Evolutionary conservation across 306 rosid genomes (phyloP), one percentile per base, ranked within the genome.

Genomic region (Vigna reflexopilosa): DNA sequence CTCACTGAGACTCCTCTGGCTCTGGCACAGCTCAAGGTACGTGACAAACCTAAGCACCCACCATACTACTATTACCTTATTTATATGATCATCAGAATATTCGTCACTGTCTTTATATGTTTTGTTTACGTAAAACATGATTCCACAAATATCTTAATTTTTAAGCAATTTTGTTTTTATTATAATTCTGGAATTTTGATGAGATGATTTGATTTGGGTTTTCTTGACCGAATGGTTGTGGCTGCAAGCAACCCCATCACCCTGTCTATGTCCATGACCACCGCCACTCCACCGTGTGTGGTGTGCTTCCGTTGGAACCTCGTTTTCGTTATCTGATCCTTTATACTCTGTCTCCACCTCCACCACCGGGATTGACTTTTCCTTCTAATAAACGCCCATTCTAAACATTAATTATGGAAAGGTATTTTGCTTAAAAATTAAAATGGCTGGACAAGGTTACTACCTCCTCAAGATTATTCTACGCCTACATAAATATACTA

Each of bases 1-100:
- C 90, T 95, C 75, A 91, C 96, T 1, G 99, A 93, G 78, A 90
- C 98, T 51, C 99, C 99, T 69, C 84, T 89, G 6, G 99, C 99
- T 78, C 70, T 89, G 57, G 95, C 93, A 73, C 97, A 95, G 55
- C 93, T 95, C 67, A 88, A 91, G 99, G 99, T 95, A 68, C 63
- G 30, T 52, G 11, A 12, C 1, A 45, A 47, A 6, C 28, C 19
- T 72, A 68, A 20, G 14, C 64, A 57, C 26, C 7, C 51, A 22
- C 65, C 9, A 5, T 61, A 67, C 12, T 42, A 42, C 45, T 40
- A 38, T 38, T 62, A 32, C 40, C 5, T 30, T 15, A 14, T 62
- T n/a, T 40, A 38, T 40, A 38, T 22, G n/a, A 73, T 45, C 68
- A 24, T 44, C n/a, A 28, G 30, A 57, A 57, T 67, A 56, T 57